These are phyloP conservation scores for Tulasnella sp. DNA, from an alignment of 768 basidiomycete species.

Conservation along the genomic window DNA sequence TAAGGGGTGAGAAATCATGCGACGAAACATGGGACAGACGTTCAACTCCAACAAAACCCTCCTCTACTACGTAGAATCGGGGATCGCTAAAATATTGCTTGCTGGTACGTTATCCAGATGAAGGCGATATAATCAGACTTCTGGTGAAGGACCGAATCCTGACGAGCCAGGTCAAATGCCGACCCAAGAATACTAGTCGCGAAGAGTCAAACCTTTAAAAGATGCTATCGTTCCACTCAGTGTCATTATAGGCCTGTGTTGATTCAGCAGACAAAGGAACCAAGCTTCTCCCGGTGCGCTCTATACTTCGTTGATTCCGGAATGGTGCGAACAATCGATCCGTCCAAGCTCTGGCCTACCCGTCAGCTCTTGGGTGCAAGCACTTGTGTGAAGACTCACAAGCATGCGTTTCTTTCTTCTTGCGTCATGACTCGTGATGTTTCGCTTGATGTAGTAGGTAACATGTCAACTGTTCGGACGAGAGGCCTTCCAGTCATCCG, in stretches of 20 bases:
- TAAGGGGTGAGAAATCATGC: too few relatives aligned
- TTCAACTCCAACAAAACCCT: too few relatives aligned
- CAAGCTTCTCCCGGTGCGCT: not conserved
- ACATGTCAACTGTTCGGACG: not conserved
- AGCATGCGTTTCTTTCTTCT: too few relatives aligned
- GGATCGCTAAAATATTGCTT: not conserved
- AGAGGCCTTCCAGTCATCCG: not conserved
- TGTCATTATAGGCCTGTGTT: not conserved
- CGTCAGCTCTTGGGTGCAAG: too few relatives aligned
- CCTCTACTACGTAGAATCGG: too few relatives aligned
- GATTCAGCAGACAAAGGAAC: not conserved
- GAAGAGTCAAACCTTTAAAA: not conserved
- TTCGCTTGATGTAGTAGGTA: too few relatives aligned
- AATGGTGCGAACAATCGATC: too few relatives aligned
- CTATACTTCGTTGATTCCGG: not conserved
- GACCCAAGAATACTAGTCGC: not conserved
- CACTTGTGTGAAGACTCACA: too few relatives aligned
- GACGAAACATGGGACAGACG: too few relatives aligned
- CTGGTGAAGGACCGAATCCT: not conserved
- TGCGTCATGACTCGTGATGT: too few relatives aligned
- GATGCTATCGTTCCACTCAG: not conserved
- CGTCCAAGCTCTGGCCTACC: too few relatives aligned
- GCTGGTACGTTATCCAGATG: not conserved
- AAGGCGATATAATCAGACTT: not conserved
- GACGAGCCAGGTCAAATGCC: not conserved